Evolutionary conservation across 768 basidiomycete genomes (phyloP).

Genomic region (Dioszegia hungarica): DNA sequence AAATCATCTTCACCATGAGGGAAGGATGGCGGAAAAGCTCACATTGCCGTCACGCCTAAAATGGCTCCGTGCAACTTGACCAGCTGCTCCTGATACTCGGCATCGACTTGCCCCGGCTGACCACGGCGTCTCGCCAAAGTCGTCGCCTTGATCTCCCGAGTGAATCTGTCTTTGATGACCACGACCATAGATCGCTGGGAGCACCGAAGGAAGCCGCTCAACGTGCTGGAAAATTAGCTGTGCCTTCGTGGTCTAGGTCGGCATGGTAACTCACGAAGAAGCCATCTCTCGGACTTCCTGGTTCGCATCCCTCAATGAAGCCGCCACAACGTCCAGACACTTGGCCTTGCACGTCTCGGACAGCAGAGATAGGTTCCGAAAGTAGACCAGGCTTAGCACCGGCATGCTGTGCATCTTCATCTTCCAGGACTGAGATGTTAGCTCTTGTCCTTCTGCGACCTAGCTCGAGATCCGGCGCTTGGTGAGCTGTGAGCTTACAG

Average conservation of each 20-base stretch:
- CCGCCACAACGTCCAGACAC: conserved; percentile 76
- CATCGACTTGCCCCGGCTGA: conserved; percentile 53
- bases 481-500: conserved; percentile 54
- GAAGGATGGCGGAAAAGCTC: conserved; percentile 3
- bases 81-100: conserved; percentile 66
- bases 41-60: conserved; percentile 83
- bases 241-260: not conserved
- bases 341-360: conserved; percentile 62
- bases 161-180: conserved; percentile 84
- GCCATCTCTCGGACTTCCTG: conserved; percentile 91
- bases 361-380: conserved; percentile 75
- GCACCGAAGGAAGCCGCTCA: conserved; percentile 81
- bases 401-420: conserved; percentile 82
- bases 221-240: conserved; percentile 49
- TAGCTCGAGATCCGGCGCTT: too few relatives aligned
- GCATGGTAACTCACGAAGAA: conserved; percentile 54
- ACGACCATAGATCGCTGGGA: conserved; percentile 84
- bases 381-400: conserved; percentile 84
- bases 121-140: conserved; percentile 64
- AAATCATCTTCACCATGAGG: not conserved
- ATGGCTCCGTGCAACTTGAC: conserved; percentile 80
- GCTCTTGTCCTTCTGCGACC: conserved; percentile 1
- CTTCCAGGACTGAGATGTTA: conserved; percentile 68
- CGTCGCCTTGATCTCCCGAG: conserved; percentile 60
- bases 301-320: conserved; percentile 82